Base-by-base conservation (phyloP, 176 grass and related monocot species). In the Ampelocalamus luodianensis region DNA sequence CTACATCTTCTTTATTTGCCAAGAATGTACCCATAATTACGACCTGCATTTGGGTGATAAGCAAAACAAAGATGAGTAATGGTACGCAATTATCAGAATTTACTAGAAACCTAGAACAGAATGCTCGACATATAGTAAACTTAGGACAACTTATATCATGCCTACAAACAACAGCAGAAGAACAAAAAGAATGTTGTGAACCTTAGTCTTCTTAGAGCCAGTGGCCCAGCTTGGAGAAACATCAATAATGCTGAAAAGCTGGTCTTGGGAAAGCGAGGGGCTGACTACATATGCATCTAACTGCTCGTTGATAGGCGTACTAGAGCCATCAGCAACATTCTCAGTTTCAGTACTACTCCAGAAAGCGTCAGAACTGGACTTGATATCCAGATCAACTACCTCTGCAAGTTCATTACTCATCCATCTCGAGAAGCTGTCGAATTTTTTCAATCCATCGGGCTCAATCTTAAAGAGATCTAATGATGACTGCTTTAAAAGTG, bases 201-300 rank as follows among this genome's bases (percentile, higher is more conserved):
- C 97, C 97, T 99, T 99, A 29, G 89, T 80, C 84, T 88, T 71
- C 4, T 65, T 65, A 65, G 67, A 79, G 42, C 75, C 88, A 82
- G 86, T 49, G 50, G 88, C 88, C 85, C 94, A 99, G 78, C 88
- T 94, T 83, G 97, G 97, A 43, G 97, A 96, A 86, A 96, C 93
- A 81, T 96, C 90, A 82, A 99, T 96, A 59, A 99, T 99, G 83
- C 97, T 99, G 81, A 99, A 99, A 77, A 98, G 89, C 83, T 98
- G 96, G 23, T 98, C 93, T 90, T 95, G 86, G 22, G 93, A 94
- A 87, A 98, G 89, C 10, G 96, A 95, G 24, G 96, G 96, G 53
- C 90, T 98, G 58, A 98, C 88, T 71, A 82, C 89, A 48, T 83
- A 91, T 83, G 89, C 82, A 88, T 93, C 91, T 56, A 98, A 85